Evolutionary conservation across 805 yeast species (phyloP).

Genomic region (Cyberlindnera maritima): DNA sequence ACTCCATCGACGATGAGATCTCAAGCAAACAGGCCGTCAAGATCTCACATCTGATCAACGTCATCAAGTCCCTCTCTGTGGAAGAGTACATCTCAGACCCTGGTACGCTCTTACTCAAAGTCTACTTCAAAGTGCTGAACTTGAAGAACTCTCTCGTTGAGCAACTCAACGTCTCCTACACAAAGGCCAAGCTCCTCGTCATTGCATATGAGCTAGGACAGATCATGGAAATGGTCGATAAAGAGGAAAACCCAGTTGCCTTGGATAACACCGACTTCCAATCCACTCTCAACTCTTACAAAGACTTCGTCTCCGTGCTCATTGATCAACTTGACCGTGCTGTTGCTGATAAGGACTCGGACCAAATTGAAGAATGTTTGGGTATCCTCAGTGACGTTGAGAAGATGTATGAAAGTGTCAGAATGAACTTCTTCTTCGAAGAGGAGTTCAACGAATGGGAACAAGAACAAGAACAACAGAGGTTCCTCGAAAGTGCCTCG

Average conservation of each 20-base stretch:
- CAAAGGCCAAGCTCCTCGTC: constrained; percentile 60
- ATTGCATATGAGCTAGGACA: constrained; percentile 62
- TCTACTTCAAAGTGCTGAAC: constrained; percentile 38
- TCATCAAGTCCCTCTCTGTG: constrained; percentile 29
- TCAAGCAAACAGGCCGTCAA: constrained; percentile 44
- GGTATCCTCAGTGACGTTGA: constrained; percentile 69
- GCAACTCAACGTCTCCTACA: constrained; percentile 54
- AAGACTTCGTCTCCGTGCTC: constrained; percentile 55
- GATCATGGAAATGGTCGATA: constrained; percentile 30
- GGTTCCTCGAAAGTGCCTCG: constrained; percentile 6
- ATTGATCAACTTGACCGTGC: constrained; percentile 57
- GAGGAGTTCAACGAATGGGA: constrained; percentile 30
- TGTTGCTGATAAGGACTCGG: constrained; percentile 49
- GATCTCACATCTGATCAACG: constrained; percentile 43
- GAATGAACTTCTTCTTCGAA: constrained; percentile 33
- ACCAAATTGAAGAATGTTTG: constrained; percentile 62
- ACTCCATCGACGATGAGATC: constrained; percentile 37
- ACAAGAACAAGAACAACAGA: constrained; percentile 17
- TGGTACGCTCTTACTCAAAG: constrained; percentile 24
- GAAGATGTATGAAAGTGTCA: constrained; percentile 64
- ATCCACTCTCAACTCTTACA: constrained; percentile 48
- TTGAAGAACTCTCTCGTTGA: constrained; percentile 50
- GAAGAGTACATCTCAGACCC: constrained; percentile 25
- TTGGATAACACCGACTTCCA: constrained; percentile 34
- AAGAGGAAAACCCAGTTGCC: constrained; percentile 21